Conservation (phyloP, 768 basidiomycete species). For the Butyriboletus loyo region DNA sequence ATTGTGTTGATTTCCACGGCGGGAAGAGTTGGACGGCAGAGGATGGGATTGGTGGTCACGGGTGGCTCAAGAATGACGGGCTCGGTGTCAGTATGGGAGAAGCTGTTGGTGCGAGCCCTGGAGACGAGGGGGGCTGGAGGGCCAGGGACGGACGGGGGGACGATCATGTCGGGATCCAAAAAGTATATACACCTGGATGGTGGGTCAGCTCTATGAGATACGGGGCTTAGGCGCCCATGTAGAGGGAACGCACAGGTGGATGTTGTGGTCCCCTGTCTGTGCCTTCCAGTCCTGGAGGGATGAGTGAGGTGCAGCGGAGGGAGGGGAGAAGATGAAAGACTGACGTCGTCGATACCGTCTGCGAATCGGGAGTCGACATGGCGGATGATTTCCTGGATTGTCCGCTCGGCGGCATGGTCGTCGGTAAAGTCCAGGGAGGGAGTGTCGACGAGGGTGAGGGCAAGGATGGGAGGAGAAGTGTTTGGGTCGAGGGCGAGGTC, state of each 20-base stretch:
- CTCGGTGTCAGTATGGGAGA: slow-evolving; percentile 68
- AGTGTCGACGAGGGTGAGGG: slow-evolving; percentile 76
- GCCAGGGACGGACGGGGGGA: slow-evolving; percentile 65
- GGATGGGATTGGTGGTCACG: slow-evolving; percentile 66
- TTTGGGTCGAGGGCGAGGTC: slow-evolving; percentile 51
- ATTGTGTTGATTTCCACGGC: slow-evolving; percentile 72
- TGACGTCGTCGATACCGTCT: slow-evolving; percentile 75
- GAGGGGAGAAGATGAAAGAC: slow-evolving; percentile 34
- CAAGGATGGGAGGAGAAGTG: slow-evolving; percentile 47
- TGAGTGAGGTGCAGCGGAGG: slow-evolving; percentile 17
- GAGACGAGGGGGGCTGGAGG: slow-evolving; percentile 67
- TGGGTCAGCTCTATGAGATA: slow-evolving; percentile 18
- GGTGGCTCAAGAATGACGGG: slow-evolving; percentile 81
- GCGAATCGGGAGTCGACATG: slow-evolving; percentile 71
- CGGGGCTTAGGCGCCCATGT: slow-evolving; percentile 30
- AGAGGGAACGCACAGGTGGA: slow-evolving; percentile 63
- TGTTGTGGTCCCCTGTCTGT: slow-evolving; percentile 68
- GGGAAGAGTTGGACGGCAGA: slow-evolving; percentile 66
- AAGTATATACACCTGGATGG: slow-evolving; percentile 76
- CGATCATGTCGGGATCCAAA: slow-evolving; percentile 78
- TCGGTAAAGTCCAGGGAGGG: slow-evolving; percentile 76
- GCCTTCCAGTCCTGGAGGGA: slow-evolving; percentile 64
- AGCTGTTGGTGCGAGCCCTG: slow-evolving; percentile 66
- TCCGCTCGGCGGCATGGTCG: slow-evolving; percentile 58
- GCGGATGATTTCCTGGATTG: slow-evolving; percentile 63